Conservation (phyloP, 345 rosid species). For the Salix exigua region DNA sequence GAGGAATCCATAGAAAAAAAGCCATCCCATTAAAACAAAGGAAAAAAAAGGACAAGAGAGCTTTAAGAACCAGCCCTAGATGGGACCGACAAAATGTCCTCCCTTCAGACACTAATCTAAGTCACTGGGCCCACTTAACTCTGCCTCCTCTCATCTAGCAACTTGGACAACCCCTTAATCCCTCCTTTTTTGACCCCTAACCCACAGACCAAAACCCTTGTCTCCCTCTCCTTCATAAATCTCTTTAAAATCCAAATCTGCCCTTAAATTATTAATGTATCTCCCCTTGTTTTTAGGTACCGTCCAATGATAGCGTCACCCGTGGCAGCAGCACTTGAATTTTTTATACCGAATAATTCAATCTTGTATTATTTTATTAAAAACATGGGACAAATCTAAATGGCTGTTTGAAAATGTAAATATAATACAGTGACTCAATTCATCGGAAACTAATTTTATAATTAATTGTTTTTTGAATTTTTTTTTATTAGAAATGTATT, state of each 20-base stretch:
- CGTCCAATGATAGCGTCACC: not conserved
- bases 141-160: slow-evolving; percentile 39
- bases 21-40: too few species aligned
- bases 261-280: not conserved
- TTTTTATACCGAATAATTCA: too few species aligned
- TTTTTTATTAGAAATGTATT: too few species aligned
- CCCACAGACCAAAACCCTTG: slow-evolving; percentile 30
- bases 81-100: slow-evolving; percentile 30
- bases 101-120: slow-evolving; percentile 21
- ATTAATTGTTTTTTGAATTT: too few species aligned
- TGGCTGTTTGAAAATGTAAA: too few species aligned
- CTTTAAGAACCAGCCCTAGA: not conserved
- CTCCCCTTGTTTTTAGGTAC: not conserved
- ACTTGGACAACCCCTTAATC: slow-evolving; percentile 21
- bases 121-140: slow-evolving; percentile 17
- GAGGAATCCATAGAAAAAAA: not conserved
- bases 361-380: too few species aligned
- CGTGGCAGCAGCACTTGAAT: not conserved
- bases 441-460: too few species aligned
- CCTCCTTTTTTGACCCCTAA: slow-evolving; percentile 28
- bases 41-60: not conserved
- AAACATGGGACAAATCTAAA: too few species aligned
- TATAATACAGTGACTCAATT: too few species aligned
- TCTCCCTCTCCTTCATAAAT: not conserved
- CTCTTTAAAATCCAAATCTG: not conserved